These are phyloP conservation scores for Elsinoe perseae DNA, from an alignment of 2,329 filamentous ascomycete species.

Conservation along the genomic window DNA sequence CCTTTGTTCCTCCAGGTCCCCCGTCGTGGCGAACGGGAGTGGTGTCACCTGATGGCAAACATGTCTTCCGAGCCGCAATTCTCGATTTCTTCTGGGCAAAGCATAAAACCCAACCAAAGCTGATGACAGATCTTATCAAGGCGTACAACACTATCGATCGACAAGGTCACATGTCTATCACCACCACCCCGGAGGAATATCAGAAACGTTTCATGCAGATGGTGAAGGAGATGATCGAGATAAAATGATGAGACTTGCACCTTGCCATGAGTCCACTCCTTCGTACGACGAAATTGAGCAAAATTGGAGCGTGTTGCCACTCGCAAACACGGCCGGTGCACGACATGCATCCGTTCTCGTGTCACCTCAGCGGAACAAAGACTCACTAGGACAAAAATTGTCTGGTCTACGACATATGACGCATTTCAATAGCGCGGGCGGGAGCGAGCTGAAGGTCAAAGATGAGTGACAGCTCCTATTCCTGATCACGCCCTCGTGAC, in stretches of 20 bases:
- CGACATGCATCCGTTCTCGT: neutral
- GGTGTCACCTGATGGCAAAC: constrained; percentile 53
- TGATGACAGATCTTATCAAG: constrained; percentile 56
- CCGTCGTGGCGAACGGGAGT: constrained; percentile 55
- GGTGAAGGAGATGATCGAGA: constrained; percentile 41
- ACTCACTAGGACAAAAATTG: neutral
- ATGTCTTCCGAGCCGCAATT: constrained; percentile 59
- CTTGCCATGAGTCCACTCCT: neutral
- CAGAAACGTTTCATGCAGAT: constrained; percentile 49
- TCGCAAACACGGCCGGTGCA: neutral
- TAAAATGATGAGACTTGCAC: constrained; percentile 12
- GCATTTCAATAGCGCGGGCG: neutral
- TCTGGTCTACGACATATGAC: neutral
- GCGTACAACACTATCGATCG: constrained; percentile 50
- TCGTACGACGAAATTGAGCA: neutral
- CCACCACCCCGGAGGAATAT: constrained; percentile 61
- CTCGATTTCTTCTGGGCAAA: constrained; percentile 76
- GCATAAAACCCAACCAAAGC: constrained; percentile 58
- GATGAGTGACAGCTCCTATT: neutral
- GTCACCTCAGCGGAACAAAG: neutral
- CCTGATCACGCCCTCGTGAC: no score
- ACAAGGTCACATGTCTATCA: constrained; percentile 67
- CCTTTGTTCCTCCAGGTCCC: constrained; percentile 26
- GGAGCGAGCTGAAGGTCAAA: neutral
- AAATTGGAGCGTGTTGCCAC: neutral